Base-by-base conservation (phyloP, 2,329 filamentous ascomycete species). In the Exophiala aquamarina region DNA sequence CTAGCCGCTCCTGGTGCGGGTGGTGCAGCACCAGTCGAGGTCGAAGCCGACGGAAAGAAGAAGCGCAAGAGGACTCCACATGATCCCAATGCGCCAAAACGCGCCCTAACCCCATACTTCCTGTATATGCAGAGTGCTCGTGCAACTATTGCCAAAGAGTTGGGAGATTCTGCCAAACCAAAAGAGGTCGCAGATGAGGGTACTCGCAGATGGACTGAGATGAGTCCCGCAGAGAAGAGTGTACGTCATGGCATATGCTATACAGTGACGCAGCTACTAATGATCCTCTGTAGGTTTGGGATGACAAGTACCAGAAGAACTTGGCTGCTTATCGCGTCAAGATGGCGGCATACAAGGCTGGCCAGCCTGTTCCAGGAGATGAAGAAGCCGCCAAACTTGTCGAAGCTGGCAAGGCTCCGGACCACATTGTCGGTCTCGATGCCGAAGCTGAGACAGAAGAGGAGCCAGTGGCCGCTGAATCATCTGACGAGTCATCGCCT, bases 61-160 rank as follows among this genome's bases (percentile, higher is more conserved):
- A 90, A 93, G 78, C 85, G 87, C 69, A 92, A 93, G 79, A 91
- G 91, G 77, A 82, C 84, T 52, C 83, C 83, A 33, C 84, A 87
- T 63, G 92, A 97, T 67, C 91, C 91, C 59, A 95, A 95, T 68
- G 91, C 91, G 5, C 92, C 92, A 50, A 97, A 96, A 81, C 84
- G 91, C 41, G 91, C 92, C 7, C 70, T 96, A 63, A 97, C 92
- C 4, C 90, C 92, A 2, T 96, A 94, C 75, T 95, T 97, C 76
- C 75, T 96, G 52, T 97, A 90, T 75, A 89, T 95, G 77, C 87
- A 94, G 68, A 85, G 87, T 56, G 89, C 89, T 56, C 87, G 93
- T 40, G 80, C 84, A 41, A 85, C 88, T 65, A 93, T 97, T 59
- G 85, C 87, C 47, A 77, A 76, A 26, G 89, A 94, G 59, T 78